Evolutionary conservation across 768 basidiomycete species (phyloP).

Genomic region (Auricularia cornea): DNA sequence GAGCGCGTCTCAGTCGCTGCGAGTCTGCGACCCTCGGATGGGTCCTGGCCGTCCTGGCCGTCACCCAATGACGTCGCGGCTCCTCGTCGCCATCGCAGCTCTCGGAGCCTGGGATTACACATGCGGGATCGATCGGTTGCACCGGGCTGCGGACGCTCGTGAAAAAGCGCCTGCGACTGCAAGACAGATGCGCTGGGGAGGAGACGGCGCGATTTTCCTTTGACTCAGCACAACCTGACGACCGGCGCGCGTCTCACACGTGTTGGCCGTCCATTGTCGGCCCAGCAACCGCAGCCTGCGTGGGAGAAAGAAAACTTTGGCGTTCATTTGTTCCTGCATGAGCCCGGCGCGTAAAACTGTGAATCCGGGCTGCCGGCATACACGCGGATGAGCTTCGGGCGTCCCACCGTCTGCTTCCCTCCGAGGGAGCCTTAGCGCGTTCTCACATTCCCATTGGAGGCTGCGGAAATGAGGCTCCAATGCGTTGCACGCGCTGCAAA

Average conservation of each 20-base stretch:
- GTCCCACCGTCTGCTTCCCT: background rate
- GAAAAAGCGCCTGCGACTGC: no score
- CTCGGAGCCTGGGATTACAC: background rate
- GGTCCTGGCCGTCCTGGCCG: background rate
- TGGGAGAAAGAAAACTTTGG: no score
- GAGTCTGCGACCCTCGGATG: background rate
- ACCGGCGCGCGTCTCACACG: no score
- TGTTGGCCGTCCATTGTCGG: no score
- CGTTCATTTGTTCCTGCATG: no score
- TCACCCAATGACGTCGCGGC: background rate
- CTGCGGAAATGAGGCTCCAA: background rate
- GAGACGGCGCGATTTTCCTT: no score
- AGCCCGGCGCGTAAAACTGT: no score
- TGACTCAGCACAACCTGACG: no score
- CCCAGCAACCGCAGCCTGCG: no score
- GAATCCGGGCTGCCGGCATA: no score
- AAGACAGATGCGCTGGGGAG: no score
- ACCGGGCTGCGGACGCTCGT: background rate
- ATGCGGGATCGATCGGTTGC: no score
- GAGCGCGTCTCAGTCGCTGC: background rate
- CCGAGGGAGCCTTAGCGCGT: background rate
- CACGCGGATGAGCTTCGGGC: background rate
- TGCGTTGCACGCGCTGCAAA: background rate
- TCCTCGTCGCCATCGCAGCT: background rate
- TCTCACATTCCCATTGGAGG: background rate